Evolutionary conservation across 2,329 filamentous ascomycete genomes (phyloP).

Genomic region (Ophiocordyceps camponoti-rufipedis): DNA sequence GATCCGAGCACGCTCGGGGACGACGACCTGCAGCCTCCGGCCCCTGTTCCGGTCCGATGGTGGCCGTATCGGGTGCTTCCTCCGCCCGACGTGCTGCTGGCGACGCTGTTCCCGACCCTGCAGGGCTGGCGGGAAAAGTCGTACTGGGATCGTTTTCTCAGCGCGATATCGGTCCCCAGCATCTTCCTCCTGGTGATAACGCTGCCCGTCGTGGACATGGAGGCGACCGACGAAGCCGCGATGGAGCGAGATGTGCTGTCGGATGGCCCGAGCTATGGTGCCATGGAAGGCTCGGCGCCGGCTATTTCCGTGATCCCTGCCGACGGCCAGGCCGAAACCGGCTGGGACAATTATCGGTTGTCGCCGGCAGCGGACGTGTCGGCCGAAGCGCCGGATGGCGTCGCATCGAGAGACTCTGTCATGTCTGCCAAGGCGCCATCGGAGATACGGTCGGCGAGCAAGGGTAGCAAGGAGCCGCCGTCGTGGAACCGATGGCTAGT

Average conservation of each 20-base stretch:
- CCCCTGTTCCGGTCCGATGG: conserved; percentile 41
- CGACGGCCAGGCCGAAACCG: conserved; percentile 24
- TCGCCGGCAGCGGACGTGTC: conserved; percentile 14
- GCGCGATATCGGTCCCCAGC: conserved; percentile 68
- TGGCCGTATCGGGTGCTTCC: conserved; percentile 68
- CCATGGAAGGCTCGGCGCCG: conserved; percentile 13
- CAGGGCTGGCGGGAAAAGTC: conserved; percentile 65
- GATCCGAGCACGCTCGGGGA: conserved; percentile 30
- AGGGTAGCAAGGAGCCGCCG: conserved; percentile 21
- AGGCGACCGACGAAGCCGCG: conserved; percentile 27
- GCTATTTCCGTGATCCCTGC: conserved; percentile 16
- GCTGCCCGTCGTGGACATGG: conserved; percentile 71
- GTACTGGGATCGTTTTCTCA: conserved; percentile 70
- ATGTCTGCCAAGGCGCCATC: conserved; percentile 12
- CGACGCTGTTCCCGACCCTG: conserved; percentile 75
- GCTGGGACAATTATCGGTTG: conserved; percentile 41
- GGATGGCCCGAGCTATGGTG: conserved; percentile 11
- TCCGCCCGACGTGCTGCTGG: conserved; percentile 48
- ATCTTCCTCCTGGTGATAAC: conserved; percentile 84
- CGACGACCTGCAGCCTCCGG: conserved; percentile 11
- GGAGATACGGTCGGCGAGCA: conserved; percentile 13
- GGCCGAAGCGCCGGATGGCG: conserved; percentile 1
- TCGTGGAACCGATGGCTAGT: conserved; percentile 89
- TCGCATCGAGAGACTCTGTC: not conserved
- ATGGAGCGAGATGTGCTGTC: conserved; percentile 9